phyloP scores from a whole-genome alignment of 768 basidiomycete species.

The Leccinum sublutescens region DNA sequence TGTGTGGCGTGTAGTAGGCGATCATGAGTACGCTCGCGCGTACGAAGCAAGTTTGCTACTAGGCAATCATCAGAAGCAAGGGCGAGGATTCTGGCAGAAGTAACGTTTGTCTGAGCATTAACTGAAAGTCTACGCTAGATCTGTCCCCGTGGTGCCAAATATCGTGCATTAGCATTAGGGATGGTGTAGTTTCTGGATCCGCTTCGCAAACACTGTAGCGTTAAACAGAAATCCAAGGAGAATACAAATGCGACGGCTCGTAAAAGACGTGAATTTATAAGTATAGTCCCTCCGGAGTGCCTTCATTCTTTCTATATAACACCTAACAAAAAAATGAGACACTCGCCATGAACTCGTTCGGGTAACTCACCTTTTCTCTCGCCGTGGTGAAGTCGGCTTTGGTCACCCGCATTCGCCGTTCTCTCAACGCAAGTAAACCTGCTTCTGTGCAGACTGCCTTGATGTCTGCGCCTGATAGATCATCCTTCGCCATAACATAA shows the following conservation, averaged over 20 bases:
- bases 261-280: slow-evolving; percentile 43
- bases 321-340: slow-evolving; percentile 44
- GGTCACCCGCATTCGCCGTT: slow-evolving; percentile 91
- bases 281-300: slow-evolving; percentile 87
- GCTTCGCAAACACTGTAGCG: background rate
- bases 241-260: slow-evolving; percentile 2
- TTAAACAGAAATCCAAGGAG: background rate
- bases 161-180: background rate
- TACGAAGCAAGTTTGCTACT: too few species aligned
- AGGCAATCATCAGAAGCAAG: too few species aligned
- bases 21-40: too few species aligned
- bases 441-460: slow-evolving; percentile 99
- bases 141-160: background rate
- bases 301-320: slow-evolving; percentile 96
- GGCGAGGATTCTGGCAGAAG: too few species aligned
- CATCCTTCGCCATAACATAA: slow-evolving; percentile 93
- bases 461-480: slow-evolving; percentile 96
- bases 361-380: slow-evolving; percentile 77
- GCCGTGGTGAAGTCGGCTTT: slow-evolving; percentile 90
- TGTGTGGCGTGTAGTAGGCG: too few species aligned
- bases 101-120: background rate
- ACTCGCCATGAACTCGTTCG: slow-evolving; percentile 1
- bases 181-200: background rate
- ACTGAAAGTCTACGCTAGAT: background rate
- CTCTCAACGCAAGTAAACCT: slow-evolving; percentile 91